Percentiles rank a stretch among this genome's conserved stretches.
phyloP scores from a whole-genome alignment of 2,329 filamentous ascomycete genomes.

The Hypoxylon sp. region DNA sequence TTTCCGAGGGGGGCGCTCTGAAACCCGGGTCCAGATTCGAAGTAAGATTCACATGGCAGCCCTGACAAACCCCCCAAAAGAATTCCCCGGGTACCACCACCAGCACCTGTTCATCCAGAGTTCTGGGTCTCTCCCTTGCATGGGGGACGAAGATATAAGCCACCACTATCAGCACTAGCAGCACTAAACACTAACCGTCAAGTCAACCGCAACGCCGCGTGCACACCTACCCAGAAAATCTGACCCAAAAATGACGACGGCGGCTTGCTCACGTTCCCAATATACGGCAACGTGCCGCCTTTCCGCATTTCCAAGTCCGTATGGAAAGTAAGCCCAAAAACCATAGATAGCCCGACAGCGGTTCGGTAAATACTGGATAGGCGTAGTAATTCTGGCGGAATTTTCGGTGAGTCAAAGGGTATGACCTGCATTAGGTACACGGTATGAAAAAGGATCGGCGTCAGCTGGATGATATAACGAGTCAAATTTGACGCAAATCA shows the following conservation, averaged over 20 bases:
- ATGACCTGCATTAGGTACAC: neutral
- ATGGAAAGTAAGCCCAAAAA: neutral
- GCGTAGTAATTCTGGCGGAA: neutral
- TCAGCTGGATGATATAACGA: neutral
- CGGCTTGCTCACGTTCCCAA: neutral
- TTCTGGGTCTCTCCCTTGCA: slow-evolving; percentile 22
- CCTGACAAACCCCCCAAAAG: neutral
- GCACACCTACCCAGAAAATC: neutral
- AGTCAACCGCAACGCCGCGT: neutral
- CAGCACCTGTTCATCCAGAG: slow-evolving; percentile 7
- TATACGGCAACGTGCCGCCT: neutral
- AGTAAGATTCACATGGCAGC: slow-evolving; percentile 33
- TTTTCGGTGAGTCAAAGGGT: slow-evolving; percentile 7
- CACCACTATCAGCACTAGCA: neutral
- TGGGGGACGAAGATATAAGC: slow-evolving; percentile 1
- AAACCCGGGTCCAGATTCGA: slow-evolving; percentile 7
- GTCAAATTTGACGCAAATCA: neutral
- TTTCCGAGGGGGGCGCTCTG: slow-evolving; percentile 7
- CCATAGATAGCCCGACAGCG: neutral
- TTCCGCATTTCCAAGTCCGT: neutral
- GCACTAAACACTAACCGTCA: too few species aligned
- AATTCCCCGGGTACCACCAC: slow-evolving; percentile 13
- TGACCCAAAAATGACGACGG: neutral
- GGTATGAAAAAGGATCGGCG: neutral
- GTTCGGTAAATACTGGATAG: neutral